A percentile compares a stretch with the other conserved stretches of the same genome.
phyloP scores from a whole-genome alignment of 78 protist genomes.

The Dictyostelium purpureum region DNA sequence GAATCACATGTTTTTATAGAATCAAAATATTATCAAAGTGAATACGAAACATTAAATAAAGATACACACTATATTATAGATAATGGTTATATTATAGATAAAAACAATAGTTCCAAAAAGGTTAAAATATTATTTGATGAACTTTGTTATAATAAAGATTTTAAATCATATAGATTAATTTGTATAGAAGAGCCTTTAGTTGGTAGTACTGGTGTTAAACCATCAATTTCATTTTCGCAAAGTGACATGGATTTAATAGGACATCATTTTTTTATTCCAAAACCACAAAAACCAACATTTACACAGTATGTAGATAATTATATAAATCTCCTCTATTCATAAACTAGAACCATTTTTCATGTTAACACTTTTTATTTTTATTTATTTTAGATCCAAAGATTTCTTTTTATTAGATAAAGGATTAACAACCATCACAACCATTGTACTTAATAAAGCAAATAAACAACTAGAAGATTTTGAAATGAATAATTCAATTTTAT shows the following conservation, averaged over 20 bases:
- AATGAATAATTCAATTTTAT: not conserved
- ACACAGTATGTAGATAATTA: slow-evolving; percentile 14
- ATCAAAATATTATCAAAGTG: slow-evolving; percentile 61
- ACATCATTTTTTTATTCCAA: not conserved
- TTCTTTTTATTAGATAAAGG: slow-evolving; percentile 23
- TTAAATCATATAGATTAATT: slow-evolving; percentile 36
- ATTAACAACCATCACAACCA: slow-evolving; percentile 12
- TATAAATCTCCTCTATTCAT: not conserved
- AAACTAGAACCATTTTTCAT: not conserved
- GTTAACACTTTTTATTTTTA: not conserved
- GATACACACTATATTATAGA: slow-evolving; percentile 42
- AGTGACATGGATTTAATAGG: not conserved
- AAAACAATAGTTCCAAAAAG: slow-evolving; percentile 4
- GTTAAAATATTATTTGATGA: slow-evolving; percentile 62
- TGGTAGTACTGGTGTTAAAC: slow-evolving; percentile 63
- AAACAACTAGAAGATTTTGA: slow-evolving; percentile 11
- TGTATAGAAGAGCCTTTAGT: slow-evolving; percentile 68
- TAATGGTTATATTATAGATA: slow-evolving; percentile 10
- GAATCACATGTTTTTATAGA: slow-evolving; percentile 70
- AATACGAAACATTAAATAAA: slow-evolving; percentile 45
- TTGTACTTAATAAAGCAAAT: slow-evolving; percentile 50
- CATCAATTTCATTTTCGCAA: slow-evolving; percentile 43
- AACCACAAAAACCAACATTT: slow-evolving; percentile 66
- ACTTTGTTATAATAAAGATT: slow-evolving; percentile 67
- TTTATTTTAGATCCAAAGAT: slow-evolving; percentile 11